phyloP scores from a whole-genome alignment of 345 rosid species.

The Citropsis articulata region DNA sequence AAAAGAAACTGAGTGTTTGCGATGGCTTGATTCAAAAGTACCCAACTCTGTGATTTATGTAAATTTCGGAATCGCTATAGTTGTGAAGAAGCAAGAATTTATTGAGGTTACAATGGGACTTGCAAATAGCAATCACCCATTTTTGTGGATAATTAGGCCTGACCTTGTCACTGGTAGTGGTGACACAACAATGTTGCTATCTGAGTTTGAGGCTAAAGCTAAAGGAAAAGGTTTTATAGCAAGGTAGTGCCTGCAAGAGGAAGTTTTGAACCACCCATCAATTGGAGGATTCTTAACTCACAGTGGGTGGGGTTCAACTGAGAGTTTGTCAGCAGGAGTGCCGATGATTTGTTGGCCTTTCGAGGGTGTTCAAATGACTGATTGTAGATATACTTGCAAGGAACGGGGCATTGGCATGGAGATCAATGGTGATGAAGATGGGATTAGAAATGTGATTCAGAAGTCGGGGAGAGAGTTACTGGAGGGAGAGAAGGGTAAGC shows the following conservation, averaged over 20 bases:
- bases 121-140: neutral
- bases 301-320: neutral
- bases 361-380: neutral
- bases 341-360: neutral
- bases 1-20: conserved; percentile 12
- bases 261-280: neutral
- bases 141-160: neutral
- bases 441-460: neutral
- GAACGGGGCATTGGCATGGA: neutral
- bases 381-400: neutral
- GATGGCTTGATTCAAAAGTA: neutral
- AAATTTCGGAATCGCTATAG: neutral
- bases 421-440: neutral
- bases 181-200: neutral
- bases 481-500: neutral
- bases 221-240: neutral
- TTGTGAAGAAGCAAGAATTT: neutral
- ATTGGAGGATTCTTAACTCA: neutral
- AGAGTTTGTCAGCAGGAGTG: neutral
- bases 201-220: neutral
- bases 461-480: neutral
- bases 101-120: neutral
- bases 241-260: neutral
- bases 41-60: conserved; percentile 11
- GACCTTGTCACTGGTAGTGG: neutral